Conservation (phyloP, 345 rosid species). For the Jatropha curcas region DNA sequence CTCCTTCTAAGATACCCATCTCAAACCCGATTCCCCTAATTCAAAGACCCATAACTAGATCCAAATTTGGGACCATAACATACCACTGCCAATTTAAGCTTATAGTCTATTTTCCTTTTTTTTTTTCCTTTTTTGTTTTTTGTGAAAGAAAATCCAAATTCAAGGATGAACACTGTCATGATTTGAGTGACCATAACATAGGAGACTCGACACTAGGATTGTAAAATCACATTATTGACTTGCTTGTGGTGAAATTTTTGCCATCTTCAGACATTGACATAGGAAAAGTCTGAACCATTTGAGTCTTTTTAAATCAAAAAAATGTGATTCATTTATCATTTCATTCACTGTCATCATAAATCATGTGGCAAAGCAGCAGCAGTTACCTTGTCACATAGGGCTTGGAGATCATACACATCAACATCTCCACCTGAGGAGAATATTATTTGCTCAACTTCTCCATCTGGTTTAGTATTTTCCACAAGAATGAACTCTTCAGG, state of each 20-base stretch:
- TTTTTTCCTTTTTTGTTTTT: too few relatives aligned
- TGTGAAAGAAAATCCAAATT: not conserved
- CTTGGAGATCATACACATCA: constrained; percentile 89
- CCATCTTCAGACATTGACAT: not conserved
- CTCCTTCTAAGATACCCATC: too few relatives aligned
- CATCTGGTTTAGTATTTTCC: constrained; percentile 65
- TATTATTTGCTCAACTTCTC: constrained; percentile 70
- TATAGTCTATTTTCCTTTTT: too few relatives aligned
- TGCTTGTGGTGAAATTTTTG: not conserved
- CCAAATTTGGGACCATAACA: too few relatives aligned
- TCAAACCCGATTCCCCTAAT: too few relatives aligned
- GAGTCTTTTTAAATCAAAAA: not conserved
- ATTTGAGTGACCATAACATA: not conserved
- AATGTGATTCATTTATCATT: not conserved
- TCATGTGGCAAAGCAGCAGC: not conserved
- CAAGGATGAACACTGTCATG: not conserved
- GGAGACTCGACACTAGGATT: not conserved
- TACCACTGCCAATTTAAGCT: not conserved
- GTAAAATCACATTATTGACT: not conserved
- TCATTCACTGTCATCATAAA: not conserved
- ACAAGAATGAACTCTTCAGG: constrained; percentile 76
- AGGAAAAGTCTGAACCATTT: not conserved
- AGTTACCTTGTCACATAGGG: constrained; percentile 83
- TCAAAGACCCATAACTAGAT: too few relatives aligned
- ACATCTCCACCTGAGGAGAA: constrained; percentile 91